A percentile compares a stretch with the other conserved stretches of the same genome.
Evolutionary conservation across 177 flowering plant genomes (phyloP).

Genomic region (Vitis hybrid): DNA sequence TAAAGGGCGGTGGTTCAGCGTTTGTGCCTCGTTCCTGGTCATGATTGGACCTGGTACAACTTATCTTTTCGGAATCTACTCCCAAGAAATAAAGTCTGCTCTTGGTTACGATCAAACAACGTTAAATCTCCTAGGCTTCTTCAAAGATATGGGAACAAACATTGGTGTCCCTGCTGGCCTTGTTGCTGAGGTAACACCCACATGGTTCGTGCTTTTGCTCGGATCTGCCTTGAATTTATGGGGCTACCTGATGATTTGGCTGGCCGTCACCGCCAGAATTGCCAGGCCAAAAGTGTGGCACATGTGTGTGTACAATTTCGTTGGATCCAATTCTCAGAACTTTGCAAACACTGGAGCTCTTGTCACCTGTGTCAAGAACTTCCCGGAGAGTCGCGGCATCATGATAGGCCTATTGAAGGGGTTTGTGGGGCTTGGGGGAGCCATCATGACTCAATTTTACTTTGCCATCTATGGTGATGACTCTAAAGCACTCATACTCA

Average conservation of each 20-base stretch:
- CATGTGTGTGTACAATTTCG: slow-evolving; percentile 72
- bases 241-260: slow-evolving; percentile 86
- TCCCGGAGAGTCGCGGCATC: slow-evolving; percentile 73
- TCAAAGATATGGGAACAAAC: slow-evolving; percentile 76
- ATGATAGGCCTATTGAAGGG: slow-evolving; percentile 78
- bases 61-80: slow-evolving; percentile 68
- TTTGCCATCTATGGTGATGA: slow-evolving; percentile 73
- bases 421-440: slow-evolving; percentile 75
- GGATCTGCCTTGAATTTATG: slow-evolving; percentile 70
- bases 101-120: slow-evolving; percentile 74
- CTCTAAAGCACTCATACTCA: slow-evolving; percentile 54
- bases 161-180: slow-evolving; percentile 76
- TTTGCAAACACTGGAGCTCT: slow-evolving; percentile 80
- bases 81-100: slow-evolving; percentile 53
- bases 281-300: slow-evolving; percentile 69
- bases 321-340: slow-evolving; percentile 83
- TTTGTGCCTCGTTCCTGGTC: slow-evolving; percentile 67
- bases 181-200: slow-evolving; percentile 67
- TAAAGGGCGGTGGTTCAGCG: slow-evolving; percentile 70
- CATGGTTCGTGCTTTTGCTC: slow-evolving; percentile 62
- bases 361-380: slow-evolving; percentile 78
- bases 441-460: slow-evolving; percentile 70
- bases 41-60: slow-evolving; percentile 81
- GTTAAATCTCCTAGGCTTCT: slow-evolving; percentile 65
- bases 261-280: slow-evolving; percentile 55